Evolutionary conservation across 2,329 filamentous ascomycete genomes (phyloP), one percentile per base, ranked within the genome.

Genomic region (Camillea tinctor): DNA sequence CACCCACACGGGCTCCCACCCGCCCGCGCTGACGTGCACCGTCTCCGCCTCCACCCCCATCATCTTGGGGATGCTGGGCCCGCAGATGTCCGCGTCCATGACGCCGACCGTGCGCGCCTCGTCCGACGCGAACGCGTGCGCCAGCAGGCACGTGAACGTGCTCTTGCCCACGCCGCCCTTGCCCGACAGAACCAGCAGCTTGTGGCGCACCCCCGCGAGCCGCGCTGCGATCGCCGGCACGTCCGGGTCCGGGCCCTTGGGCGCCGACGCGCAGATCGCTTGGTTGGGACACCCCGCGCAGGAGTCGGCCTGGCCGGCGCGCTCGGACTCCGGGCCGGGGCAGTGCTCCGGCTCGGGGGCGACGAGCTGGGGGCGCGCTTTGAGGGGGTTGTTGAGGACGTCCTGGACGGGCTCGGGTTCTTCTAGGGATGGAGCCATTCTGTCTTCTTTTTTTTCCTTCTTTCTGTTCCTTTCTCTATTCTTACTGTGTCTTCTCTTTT

Each of bases 31-130:
- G 56, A 97, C 87, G 74, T 99, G 95, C 56, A 99, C 95, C 1
- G 91, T 96, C 78, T 99, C 94, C 23, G 87, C 80, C 76, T 97
- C 93, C 1, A 97, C 94, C 36, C 95, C 95, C 88, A 99, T 93
- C 94, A 99, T 98, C 79, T 97, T 97, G 20, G 95, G 95, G 70
- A 99, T 97, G 65, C 88, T 92, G 0, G 95, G 95, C 0, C 95
- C 95, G 77, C 93, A 97, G 64, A 99, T 97, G 75, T 99, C 95
- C 6, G 95, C 96, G 76, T 99, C 95, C 92, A 98, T 97, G 68
- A 99, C 89, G 20, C 94, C 95, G 24, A 99, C 91, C 1, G 87
- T 92, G 59, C 81, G 89, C 52, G 89, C 86, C 0, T 89, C 87
- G 74, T 96, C 92, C 15, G 86, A 85, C 1, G 95, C 92, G 69